These are phyloP conservation scores for Thozetella sp. DNA, from an alignment of 495 filamentous ascomycete genomes.

Conservation along the genomic window DNA sequence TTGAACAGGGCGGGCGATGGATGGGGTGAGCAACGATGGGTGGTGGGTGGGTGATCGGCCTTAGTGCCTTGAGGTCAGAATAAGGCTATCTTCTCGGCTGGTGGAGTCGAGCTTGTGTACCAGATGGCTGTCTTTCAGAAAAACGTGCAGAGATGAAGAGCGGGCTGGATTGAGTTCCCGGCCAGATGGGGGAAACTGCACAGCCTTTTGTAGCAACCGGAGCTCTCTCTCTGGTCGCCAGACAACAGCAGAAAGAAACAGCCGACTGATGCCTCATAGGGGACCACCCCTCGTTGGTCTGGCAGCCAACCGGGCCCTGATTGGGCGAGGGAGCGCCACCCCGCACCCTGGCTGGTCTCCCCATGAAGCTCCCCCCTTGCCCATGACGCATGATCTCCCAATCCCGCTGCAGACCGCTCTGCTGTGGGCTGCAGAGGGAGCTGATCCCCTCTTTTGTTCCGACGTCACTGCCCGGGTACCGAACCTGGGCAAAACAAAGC, in stretches of 20 bases:
- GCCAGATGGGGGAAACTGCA: not conserved
- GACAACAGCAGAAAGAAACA: not conserved
- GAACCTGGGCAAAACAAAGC: too few relatives aligned
- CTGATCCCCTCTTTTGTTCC: not conserved
- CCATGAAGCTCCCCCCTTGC: not conserved
- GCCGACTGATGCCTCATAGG: not conserved
- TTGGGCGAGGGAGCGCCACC: not conserved
- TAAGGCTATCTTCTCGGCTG: too few relatives aligned
- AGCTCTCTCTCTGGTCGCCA: not conserved
- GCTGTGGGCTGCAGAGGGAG: not conserved
- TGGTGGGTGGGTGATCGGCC: too few relatives aligned
- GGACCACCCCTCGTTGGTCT: not conserved
- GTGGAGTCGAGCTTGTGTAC: too few relatives aligned
- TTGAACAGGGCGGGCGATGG: too few relatives aligned
- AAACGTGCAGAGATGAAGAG: too few relatives aligned
- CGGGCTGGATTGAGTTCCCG: not conserved
- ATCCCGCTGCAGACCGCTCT: not conserved
- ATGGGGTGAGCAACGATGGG: too few relatives aligned
- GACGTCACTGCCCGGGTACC: too few relatives aligned
- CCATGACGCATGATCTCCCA: slow-evolving; percentile 1
- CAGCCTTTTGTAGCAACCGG: slow-evolving; percentile 1
- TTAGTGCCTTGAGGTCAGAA: too few relatives aligned
- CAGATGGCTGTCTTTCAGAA: too few relatives aligned
- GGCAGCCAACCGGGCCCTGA: not conserved
- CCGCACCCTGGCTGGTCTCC: not conserved